Conservation (phyloP, 345 rosid species). For the Turnera subulata region DNA sequence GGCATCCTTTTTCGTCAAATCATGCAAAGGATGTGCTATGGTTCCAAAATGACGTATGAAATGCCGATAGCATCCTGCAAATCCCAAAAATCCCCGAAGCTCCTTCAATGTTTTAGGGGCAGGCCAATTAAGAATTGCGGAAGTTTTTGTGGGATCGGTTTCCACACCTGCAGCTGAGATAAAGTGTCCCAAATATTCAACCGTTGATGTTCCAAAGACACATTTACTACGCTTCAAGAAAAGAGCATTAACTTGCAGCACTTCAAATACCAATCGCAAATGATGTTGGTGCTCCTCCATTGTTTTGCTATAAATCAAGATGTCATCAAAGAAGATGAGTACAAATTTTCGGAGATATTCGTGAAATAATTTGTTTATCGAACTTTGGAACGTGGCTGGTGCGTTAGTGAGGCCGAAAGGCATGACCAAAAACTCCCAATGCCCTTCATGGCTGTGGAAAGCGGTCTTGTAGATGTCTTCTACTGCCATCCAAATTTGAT, state of each 20-base stretch:
- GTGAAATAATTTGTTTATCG: not conserved
- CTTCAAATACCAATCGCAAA: not conserved
- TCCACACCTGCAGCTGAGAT: rapidly evolving
- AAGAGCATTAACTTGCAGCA: not conserved
- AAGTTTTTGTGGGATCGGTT: not conserved
- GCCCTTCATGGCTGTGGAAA: not conserved
- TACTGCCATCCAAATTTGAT: not conserved
- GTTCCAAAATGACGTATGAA: too few species aligned
- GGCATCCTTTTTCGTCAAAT: too few species aligned
- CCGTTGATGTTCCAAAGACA: not conserved
- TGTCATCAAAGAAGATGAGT: not conserved
- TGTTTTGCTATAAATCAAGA: not conserved
- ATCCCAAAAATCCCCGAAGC: too few species aligned
- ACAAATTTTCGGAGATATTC: not conserved
- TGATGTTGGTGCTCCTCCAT: not conserved
- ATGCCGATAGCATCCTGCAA: too few species aligned
- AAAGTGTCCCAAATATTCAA: too few species aligned
- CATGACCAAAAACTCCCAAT: too few species aligned
- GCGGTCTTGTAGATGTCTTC: not conserved
- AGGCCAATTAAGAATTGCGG: not conserved
- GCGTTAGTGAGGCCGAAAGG: not conserved
- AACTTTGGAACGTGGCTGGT: not conserved
- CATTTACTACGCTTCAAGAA: not conserved
- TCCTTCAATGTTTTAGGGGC: not conserved
- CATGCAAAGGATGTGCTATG: too few species aligned